These are phyloP conservation scores for Kodamaea laetipori DNA, from an alignment of 805 yeast species.

Conservation along the genomic window DNA sequence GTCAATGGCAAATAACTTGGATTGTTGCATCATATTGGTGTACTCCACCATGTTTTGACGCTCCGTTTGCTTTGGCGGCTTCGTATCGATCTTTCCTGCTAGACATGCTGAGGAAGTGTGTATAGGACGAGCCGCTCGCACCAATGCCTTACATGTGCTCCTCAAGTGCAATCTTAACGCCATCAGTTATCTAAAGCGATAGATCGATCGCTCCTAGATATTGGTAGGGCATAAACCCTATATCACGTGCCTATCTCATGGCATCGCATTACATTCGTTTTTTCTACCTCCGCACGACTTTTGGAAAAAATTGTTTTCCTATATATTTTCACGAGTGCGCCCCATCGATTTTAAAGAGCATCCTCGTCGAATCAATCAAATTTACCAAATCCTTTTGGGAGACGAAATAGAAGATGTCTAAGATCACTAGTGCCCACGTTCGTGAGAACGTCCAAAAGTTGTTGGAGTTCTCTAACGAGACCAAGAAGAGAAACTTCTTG, in stretches of 20 bases:
- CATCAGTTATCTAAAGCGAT: no score
- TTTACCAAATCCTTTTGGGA: slow-evolving; percentile 65
- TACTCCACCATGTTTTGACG: slow-evolving; percentile 29
- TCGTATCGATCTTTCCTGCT: slow-evolving; percentile 2
- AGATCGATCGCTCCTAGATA: no score
- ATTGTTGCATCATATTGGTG: slow-evolving; percentile 25
- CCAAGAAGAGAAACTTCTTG: slow-evolving; percentile 99
- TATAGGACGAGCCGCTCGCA: not conserved
- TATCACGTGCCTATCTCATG: slow-evolving; percentile 6
- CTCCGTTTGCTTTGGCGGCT: slow-evolving; percentile 13
- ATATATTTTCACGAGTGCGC: slow-evolving; percentile 1
- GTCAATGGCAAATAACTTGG: slow-evolving; percentile 32
- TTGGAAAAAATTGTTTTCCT: slow-evolving; percentile 7
- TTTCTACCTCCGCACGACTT: slow-evolving; percentile 4
- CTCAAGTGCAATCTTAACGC: no score
- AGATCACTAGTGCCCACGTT: slow-evolving; percentile 88
- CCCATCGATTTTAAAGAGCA: slow-evolving; percentile 22
- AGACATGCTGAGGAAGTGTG: not conserved
- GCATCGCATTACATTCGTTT: no score
- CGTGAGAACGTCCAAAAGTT: slow-evolving; percentile 96
- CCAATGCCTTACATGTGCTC: not conserved
- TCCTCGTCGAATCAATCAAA: slow-evolving; percentile 60
- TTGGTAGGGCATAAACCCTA: slow-evolving; percentile 5
- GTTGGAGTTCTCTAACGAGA: slow-evolving; percentile 84
- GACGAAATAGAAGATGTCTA: slow-evolving; percentile 75